Conservation (phyloP, 2,329 filamentous ascomycete species). For the Chaetomium olivaceum region DNA sequence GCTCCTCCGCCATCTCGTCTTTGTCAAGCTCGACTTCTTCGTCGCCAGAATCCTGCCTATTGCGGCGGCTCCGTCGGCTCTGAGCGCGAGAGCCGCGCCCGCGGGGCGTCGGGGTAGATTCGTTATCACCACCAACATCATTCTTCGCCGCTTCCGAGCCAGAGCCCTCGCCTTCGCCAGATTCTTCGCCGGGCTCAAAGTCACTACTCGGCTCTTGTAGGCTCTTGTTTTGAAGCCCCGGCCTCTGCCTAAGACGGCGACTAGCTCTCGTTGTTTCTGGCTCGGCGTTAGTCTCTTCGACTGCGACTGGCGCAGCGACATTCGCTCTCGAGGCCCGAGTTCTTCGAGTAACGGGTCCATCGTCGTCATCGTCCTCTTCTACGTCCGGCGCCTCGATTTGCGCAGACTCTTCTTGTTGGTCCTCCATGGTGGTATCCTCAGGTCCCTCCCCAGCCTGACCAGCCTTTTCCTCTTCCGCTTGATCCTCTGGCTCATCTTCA, state of each 20-base stretch:
- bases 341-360: conserved; percentile 24
- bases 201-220: conserved; percentile 59
- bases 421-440: conserved; percentile 32
- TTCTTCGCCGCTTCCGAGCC: conserved; percentile 35
- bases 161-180: conserved; percentile 54
- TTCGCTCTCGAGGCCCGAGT: conserved; percentile 46
- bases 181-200: conserved; percentile 62
- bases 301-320: conserved; percentile 30
- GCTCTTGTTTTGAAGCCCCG: conserved; percentile 46
- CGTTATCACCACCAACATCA: conserved; percentile 46
- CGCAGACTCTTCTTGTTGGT: conserved; percentile 37
- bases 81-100: conserved; percentile 42
- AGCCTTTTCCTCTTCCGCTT: conserved; percentile 12
- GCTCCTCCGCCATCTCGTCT: conserved; percentile 66
- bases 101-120: conserved; percentile 53
- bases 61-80: conserved; percentile 50
- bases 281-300: conserved; percentile 31
- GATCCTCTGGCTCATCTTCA: conserved; percentile 38
- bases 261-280: conserved; percentile 37
- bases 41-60: conserved; percentile 52
- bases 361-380: conserved; percentile 29
- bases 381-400: conserved; percentile 38
- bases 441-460: conserved; percentile 16
- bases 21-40: conserved; percentile 61
- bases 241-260: conserved; percentile 52